Evolutionary conservation across 1,284 basidiomycete species (phyloP).

Genomic region (Marasmius oreades): DNA sequence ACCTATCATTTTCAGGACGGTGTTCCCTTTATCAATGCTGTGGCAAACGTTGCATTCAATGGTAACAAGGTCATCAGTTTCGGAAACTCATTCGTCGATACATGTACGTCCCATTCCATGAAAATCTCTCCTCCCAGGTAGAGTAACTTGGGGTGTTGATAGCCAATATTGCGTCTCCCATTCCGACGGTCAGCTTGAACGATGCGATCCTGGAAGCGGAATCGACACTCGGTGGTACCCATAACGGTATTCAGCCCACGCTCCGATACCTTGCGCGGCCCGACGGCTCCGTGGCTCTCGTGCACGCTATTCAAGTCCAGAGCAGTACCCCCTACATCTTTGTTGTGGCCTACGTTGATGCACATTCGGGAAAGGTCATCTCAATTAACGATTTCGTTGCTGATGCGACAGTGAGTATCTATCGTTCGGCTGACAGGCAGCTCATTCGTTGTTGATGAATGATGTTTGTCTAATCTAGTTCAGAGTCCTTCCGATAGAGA

Average conservation of each 20-base stretch:
- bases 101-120: slow-evolving; percentile 26
- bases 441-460: background rate
- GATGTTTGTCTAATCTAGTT: slow-evolving; percentile 22
- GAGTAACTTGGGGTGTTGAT: background rate
- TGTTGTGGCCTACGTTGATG: slow-evolving; percentile 63
- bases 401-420: slow-evolving; percentile 37
- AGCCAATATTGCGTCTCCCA: slow-evolving; percentile 31
- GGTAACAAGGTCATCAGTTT: slow-evolving; percentile 40
- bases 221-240: slow-evolving; percentile 26
- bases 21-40: slow-evolving; percentile 43
- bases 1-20: slow-evolving; percentile 32
- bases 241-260: slow-evolving; percentile 28
- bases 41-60: slow-evolving; percentile 43
- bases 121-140: slow-evolving; percentile 15
- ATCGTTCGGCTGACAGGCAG: background rate
- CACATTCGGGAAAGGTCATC: slow-evolving; percentile 48
- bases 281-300: slow-evolving; percentile 45
- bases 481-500: slow-evolving; percentile 32
- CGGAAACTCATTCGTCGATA: slow-evolving; percentile 48
- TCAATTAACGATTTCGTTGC: slow-evolving; percentile 53
- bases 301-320: slow-evolving; percentile 50
- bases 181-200: slow-evolving; percentile 26
- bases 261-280: slow-evolving; percentile 38
- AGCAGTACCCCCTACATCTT: slow-evolving; percentile 49
- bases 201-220: slow-evolving; percentile 28